Evolutionary conservation across 768 basidiomycete genomes (phyloP).

Genomic region (Leccinum disarticulatum): DNA sequence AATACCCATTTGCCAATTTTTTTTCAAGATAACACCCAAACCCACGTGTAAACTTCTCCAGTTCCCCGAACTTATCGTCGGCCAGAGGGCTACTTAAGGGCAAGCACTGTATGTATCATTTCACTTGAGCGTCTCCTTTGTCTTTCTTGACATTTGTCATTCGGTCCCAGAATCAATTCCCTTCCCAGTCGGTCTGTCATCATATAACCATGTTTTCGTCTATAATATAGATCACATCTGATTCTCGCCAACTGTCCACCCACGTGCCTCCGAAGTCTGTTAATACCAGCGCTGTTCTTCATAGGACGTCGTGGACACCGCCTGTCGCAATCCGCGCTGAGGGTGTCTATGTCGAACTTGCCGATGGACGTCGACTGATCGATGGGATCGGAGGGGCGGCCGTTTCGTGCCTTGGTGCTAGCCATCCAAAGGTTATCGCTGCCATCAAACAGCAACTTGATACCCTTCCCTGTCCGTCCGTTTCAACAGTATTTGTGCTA

Average conservation of each 20-base stretch:
- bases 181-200: neutral
- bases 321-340: conserved; percentile 65
- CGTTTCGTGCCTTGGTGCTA: conserved; percentile 75
- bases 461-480: conserved; percentile 73
- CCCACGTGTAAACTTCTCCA: neutral
- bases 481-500: conserved; percentile 6
- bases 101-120: neutral
- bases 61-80: neutral
- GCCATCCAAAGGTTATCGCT: conserved; percentile 66
- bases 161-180: neutral
- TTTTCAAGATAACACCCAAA: neutral
- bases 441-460: conserved; percentile 82
- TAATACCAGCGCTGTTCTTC: conserved; percentile 46
- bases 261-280: conserved; percentile 16
- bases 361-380: conserved; percentile 66
- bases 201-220: neutral
- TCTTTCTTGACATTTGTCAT: neutral
- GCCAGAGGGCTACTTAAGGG: neutral
- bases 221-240: neutral
- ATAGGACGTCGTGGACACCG: conserved; percentile 72
- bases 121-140: neutral
- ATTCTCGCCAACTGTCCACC: neutral
- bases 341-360: conserved; percentile 71
- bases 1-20: neutral
- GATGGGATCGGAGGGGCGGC: conserved; percentile 88